Percentiles rank a stretch among this genome's conserved stretches.
These are phyloP conservation scores for Exophiala alcalophila DNA, from an alignment of 2,329 filamentous ascomycete genomes.

Conservation along the genomic window DNA sequence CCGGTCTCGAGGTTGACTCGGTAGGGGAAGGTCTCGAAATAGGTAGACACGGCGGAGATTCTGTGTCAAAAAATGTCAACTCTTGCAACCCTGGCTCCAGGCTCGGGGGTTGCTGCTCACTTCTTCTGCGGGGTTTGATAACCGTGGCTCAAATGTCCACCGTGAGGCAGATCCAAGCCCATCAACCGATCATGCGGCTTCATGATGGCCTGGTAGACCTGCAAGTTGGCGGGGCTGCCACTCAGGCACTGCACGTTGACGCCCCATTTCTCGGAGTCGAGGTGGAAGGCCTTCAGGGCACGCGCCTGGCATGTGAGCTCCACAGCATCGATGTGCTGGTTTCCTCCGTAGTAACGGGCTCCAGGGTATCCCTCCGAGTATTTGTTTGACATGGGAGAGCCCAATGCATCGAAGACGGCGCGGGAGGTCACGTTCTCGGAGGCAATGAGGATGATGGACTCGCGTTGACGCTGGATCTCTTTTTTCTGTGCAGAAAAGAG, in stretches of 20 bases:
- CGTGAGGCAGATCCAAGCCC: constrained; percentile 92
- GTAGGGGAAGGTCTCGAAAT: constrained; percentile 99
- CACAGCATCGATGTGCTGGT: constrained; percentile 90
- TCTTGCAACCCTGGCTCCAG: background rate
- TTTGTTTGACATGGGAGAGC: constrained; percentile 97
- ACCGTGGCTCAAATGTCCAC: constrained; percentile 91
- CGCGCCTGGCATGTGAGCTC: constrained; percentile 87
- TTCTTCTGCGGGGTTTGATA: constrained; percentile 96
- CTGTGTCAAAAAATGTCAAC: constrained; percentile 15
- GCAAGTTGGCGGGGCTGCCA: constrained; percentile 70
- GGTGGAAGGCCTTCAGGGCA: constrained; percentile 79
- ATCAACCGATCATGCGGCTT: constrained; percentile 93
- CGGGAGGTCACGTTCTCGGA: constrained; percentile 96
- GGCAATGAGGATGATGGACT: constrained; percentile 96
- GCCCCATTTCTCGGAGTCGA: constrained; percentile 85
- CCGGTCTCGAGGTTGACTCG: constrained; percentile 73
- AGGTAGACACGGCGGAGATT: constrained; percentile 96
- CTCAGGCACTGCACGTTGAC: constrained; percentile 92
- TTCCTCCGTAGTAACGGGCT: constrained; percentile 93
- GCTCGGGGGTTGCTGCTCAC: constrained; percentile 31
- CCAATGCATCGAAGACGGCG: constrained; percentile 84
- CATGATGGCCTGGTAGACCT: constrained; percentile 94
- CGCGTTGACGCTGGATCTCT: constrained; percentile 95
- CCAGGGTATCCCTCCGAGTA: constrained; percentile 98
- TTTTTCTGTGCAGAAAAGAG: constrained; percentile 38